These are phyloP conservation scores for Limnanthes douglasii DNA, from an alignment of 345 rosid species.

Conservation along the genomic window DNA sequence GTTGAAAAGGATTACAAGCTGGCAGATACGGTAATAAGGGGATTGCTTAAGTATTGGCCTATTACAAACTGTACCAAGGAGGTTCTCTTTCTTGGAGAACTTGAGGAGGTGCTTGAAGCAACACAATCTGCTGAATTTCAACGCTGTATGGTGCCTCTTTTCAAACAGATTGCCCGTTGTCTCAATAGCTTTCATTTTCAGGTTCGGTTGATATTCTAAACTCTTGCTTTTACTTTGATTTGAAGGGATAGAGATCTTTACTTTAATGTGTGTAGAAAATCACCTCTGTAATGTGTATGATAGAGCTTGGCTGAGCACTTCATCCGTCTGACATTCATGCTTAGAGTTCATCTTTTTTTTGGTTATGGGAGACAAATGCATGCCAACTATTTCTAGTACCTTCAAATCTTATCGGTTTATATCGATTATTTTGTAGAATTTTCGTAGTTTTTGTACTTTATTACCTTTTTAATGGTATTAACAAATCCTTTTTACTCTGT, in stretches of 20 bases:
- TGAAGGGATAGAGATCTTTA: background rate
- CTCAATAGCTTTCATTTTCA: constrained; percentile 85
- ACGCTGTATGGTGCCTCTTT: constrained; percentile 74
- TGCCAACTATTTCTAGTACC: no score
- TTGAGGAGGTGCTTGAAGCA: constrained; percentile 86
- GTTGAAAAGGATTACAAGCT: constrained; percentile 92
- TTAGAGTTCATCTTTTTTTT: no score
- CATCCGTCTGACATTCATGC: no score
- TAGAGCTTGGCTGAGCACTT: no score
- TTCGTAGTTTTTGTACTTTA: no score
- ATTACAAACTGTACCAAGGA: constrained; percentile 76
- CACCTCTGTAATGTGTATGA: no score
- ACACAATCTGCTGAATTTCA: constrained; percentile 80
- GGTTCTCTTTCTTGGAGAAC: constrained; percentile 83
- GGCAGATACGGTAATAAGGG: constrained; percentile 69
- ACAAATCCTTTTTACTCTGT: no score
- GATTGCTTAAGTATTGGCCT: constrained; percentile 86
- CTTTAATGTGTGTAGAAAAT: no score
- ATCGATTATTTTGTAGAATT: no score
- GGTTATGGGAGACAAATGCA: no score
- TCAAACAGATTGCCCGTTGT: constrained; percentile 69
- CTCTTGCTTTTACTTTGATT: background rate
- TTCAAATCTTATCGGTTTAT: no score
- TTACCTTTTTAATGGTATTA: no score
- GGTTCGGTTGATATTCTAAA: constrained; percentile 25